Evolutionary conservation across 495 filamentous ascomycete species (phyloP).

Genomic region (Venustampulla echinocandica): DNA sequence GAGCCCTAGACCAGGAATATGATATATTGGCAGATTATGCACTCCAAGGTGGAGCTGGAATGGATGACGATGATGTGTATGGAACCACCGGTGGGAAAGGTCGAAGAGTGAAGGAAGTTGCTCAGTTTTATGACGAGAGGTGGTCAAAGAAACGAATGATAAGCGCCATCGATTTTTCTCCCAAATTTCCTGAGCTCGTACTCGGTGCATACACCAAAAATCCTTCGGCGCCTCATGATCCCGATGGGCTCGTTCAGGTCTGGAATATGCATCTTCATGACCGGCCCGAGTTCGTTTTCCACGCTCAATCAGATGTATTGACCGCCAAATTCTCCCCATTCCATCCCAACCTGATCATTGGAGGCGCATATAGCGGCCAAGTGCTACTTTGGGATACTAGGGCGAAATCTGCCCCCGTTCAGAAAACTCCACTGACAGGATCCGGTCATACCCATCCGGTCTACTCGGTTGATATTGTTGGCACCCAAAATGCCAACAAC

Average conservation of each 20-base stretch:
- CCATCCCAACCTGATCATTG: conserved; percentile 90
- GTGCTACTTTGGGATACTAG: conserved; percentile 98
- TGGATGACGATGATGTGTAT: conserved; percentile 76
- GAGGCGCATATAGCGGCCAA: conserved; percentile 91
- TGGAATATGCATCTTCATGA: conserved; percentile 95
- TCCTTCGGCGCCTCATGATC: conserved; percentile 87
- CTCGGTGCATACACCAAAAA: conserved; percentile 96
- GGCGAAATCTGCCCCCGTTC: conserved; percentile 75
- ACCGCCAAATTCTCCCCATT: conserved; percentile 95
- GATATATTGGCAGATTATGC: conserved; percentile 94
- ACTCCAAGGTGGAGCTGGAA: conserved; percentile 54
- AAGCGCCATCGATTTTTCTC: conserved; percentile 84
- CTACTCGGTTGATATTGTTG: conserved; percentile 89
- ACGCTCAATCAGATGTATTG: conserved; percentile 91
- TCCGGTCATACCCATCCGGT: conserved; percentile 92
- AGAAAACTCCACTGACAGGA: conserved; percentile 91
- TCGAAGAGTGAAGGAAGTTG: conserved; percentile 74
- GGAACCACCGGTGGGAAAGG: conserved; percentile 62
- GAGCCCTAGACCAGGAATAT: conserved; percentile 84
- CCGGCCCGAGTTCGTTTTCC: conserved; percentile 91
- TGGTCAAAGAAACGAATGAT: conserved; percentile 98
- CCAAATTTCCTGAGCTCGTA: conserved; percentile 89
- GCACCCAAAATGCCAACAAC: conserved; percentile 97
- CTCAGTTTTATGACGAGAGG: conserved; percentile 87
- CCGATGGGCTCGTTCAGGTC: conserved; percentile 86